Percentiles rank a stretch among this genome's conserved stretches.
phyloP scores from a whole-genome alignment of 1,284 basidiomycete genomes.

The Trichosporon sp. region DNA sequence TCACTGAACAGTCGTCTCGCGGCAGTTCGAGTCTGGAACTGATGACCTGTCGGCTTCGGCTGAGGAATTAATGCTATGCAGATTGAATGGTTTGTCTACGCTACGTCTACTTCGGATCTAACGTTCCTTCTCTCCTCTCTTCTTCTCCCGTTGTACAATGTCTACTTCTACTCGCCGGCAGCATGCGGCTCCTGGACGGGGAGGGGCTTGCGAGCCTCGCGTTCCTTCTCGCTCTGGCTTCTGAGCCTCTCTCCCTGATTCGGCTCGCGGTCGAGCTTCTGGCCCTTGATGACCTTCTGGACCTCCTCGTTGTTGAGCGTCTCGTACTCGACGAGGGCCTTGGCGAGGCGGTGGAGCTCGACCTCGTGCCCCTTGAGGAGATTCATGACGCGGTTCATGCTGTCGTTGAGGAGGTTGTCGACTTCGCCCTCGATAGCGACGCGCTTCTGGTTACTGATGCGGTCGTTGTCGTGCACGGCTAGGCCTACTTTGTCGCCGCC shows the following conservation, averaged over 20 bases:
- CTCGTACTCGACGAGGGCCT: constrained; percentile 85
- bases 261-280: constrained; percentile 54
- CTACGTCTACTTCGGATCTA: neutral
- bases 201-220: neutral
- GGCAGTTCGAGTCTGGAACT: too few species aligned
- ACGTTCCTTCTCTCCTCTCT: neutral
- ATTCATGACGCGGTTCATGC: constrained; percentile 63
- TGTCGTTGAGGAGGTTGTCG: constrained; percentile 65
- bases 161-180: neutral
- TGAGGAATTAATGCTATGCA: neutral
- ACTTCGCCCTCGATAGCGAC: constrained; percentile 81
- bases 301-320: constrained; percentile 85
- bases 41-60: too few species aligned
- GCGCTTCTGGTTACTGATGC: constrained; percentile 59
- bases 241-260: constrained; percentile 30
- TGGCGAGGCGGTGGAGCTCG: constrained; percentile 79
- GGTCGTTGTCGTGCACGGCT: constrained; percentile 52
- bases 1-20: too few species aligned
- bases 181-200: neutral
- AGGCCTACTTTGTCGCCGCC: constrained; percentile 79
- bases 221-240: constrained; percentile 14
- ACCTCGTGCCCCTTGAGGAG: constrained; percentile 66
- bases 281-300: constrained; percentile 70
- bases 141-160: too few species aligned
- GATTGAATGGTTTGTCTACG: neutral